A percentile compares a stretch with the other conserved stretches of the same genome.
Conservation (phyloP, 129 eudicot genomes). For the Lonicera japonica region DNA sequence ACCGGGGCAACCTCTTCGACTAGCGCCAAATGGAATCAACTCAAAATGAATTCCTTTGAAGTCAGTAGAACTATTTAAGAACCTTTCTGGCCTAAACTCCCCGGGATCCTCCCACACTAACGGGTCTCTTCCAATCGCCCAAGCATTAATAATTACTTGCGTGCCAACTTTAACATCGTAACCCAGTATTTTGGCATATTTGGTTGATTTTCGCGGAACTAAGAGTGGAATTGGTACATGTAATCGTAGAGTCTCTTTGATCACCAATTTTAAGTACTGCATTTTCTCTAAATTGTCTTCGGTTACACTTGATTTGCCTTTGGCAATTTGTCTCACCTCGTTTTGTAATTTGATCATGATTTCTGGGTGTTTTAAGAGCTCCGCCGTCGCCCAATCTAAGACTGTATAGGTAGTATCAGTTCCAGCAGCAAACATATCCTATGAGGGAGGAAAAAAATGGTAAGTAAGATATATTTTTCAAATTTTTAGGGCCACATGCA, state of each 20-base stretch:
- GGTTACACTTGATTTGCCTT: conserved; percentile 21
- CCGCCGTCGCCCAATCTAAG: conserved; percentile 51
- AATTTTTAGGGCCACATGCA: too few relatives aligned
- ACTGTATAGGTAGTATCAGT: conserved; percentile 42
- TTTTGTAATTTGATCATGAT: conserved; percentile 33
- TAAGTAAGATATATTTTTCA: too few relatives aligned
- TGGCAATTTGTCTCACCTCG: conserved; percentile 35
- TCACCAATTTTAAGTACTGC: conserved; percentile 52
- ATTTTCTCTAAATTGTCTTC: conserved; percentile 46
- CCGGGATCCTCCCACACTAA: conserved; percentile 46
- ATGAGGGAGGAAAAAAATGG: not conserved
- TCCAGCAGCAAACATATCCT: conserved; percentile 50
- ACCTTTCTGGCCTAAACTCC: conserved; percentile 57
- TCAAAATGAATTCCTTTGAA: conserved; percentile 46
- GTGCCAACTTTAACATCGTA: conserved; percentile 48
- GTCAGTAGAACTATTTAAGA: conserved; percentile 31
- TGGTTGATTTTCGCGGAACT: conserved; percentile 39
- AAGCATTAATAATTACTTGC: conserved; percentile 44
- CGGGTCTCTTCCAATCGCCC: conserved; percentile 63
- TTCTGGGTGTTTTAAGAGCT: conserved; percentile 43
- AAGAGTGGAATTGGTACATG: conserved; percentile 42
- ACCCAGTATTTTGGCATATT: conserved; percentile 38
- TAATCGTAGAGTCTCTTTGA: conserved; percentile 52
- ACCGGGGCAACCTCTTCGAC: conserved; percentile 71
- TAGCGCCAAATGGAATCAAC: conserved; percentile 73